Evolutionary conservation across 1,139 yeast genomes (phyloP), one percentile per base, ranked within the genome.

Genomic region (Yamadazyma atlantica): DNA sequence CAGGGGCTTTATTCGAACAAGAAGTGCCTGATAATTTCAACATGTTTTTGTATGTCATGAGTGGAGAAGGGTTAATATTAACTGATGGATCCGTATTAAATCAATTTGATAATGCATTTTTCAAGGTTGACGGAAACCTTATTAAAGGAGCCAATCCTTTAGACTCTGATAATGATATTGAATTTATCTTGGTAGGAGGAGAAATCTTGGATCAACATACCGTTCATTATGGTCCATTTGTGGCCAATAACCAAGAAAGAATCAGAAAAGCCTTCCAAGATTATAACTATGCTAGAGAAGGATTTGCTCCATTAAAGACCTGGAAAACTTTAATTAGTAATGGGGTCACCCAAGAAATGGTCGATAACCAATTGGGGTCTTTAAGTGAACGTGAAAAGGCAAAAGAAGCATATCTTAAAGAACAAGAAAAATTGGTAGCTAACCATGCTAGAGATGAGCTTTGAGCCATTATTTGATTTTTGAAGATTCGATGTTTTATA

Each of bases 151-250:
- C 59, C 15, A 78, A 77, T 45, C 69, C 73, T 10, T 62, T 59
- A 9, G 51, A 50, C 10, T 57, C 54, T 26, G 45, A 48, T 14
- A 55, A 62, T 22, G 66, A 61, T 11, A 62, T 80, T 2, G 75
- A 78, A 45, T 80, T 89, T 50, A 79, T 85, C 4, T 51, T 89
- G 24, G 67, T 88, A 44, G 95, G 90, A 25, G 97, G 96, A 36
- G 66, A 86, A 58, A 75, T 78, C 29, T 68, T 88, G 43, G 77
- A 86, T 51, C 97, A 89, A 64, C 77, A 80, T 13, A 74, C 85
- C 38, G 86, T 86, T 28, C 96, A 89, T 58, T 85, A 88, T 55
- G 97, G 97, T 10, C 96, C 96, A 14, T 88, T 87, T 58, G 95
- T 85, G 12, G 92, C 86, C 43, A 77, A 82, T 8, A 65, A 82